Base-by-base conservation (phyloP, 1,284 basidiomycete species). In the Cryptococcus sp. region DNA sequence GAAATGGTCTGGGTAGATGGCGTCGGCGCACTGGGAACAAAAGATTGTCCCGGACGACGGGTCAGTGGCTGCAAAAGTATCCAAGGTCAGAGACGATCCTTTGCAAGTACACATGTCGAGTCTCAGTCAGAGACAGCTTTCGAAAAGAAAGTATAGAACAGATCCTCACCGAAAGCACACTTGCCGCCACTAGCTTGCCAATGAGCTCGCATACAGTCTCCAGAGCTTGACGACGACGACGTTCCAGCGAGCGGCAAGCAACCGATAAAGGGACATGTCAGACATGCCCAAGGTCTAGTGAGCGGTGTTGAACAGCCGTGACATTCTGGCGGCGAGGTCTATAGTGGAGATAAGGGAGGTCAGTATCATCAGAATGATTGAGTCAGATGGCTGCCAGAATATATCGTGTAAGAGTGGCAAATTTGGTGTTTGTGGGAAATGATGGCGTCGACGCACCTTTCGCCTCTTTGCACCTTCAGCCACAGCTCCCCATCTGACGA, bases 241-340 rank as follows among this genome's bases (percentile, higher is more conserved):
- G 41, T 43, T 5, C 53, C 57, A 15, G 44, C 20, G 64, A 89
- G 87, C 13, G 68, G 61, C 4, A 71, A 89, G 67, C 91, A 93
- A 7, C 88, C 90, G 25, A 85, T 81, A 68, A 83, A 89, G 5
- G 84, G 70, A 70, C 91, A 93, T n/a, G 87, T 84, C 11, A 93
- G 78, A 67, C 91, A 93, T 8, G 85, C 85, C 73, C 88, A 87
- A 1, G 90, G 89, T n/a, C 89, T 81, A 3, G 84, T 78, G 20
- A 91, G 79, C 0, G 85, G 69, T 0, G 81, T 57, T 5, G 80
- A 73, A 69, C 91, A 93, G 8, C 80, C 82, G 11, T 82, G 82
- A 70, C 91, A 93, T 7, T 81, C 76, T 10, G 89, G 89, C 23
- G 80, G 66, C 10, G 72, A 63, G 13, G 75, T 68, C 78, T 79